These are phyloP conservation scores for Lactuca saligna DNA, from an alignment of 129 eudicot species.

Conservation along the genomic window DNA sequence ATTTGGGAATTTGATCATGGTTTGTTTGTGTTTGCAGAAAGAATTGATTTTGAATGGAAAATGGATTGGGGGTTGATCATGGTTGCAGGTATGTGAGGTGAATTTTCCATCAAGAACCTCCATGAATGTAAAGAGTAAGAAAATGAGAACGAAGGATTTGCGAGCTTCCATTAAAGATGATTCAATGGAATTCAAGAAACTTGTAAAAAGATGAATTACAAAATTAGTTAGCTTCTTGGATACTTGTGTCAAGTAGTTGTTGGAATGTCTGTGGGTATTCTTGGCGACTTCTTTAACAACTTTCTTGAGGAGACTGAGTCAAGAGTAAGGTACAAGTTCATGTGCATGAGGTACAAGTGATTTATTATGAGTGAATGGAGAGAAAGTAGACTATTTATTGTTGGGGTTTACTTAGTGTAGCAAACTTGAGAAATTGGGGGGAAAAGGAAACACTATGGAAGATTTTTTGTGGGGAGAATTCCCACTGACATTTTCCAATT, in stretches of 20 bases:
- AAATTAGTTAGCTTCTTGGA: constrained; percentile 5
- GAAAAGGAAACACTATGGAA: not conserved
- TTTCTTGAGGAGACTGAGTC: constrained; percentile 9
- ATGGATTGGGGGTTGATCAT: constrained; percentile 21
- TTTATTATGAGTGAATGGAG: not conserved
- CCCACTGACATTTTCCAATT: not conserved
- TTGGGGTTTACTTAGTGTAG: constrained; percentile 14
- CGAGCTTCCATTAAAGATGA: constrained; percentile 26
- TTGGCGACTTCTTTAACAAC: constrained; percentile 8
- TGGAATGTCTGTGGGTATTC: constrained; percentile 12
- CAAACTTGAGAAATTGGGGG: constrained; percentile 16
- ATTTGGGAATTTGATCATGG: constrained; percentile 39
- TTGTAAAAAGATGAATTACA: not conserved
- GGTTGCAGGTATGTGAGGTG: constrained; percentile 22
- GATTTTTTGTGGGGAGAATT: not conserved
- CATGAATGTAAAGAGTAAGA: constrained; percentile 26
- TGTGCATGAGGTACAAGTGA: constrained; percentile 16
- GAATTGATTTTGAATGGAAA: constrained; percentile 44
- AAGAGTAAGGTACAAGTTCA: constrained; percentile 14
- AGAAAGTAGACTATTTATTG: not conserved
- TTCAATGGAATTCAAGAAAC: constrained; percentile 20
- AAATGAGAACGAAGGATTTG: constrained; percentile 27
- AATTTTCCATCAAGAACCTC: constrained; percentile 21
- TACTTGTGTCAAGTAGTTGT: constrained; percentile 21
- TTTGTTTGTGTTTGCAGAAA: constrained; percentile 40